Evolutionary conservation across 192 early-diverging fungal species (phyloP), one percentile per base, ranked within the genome.

Genomic region (Coemansia sp.): DNA sequence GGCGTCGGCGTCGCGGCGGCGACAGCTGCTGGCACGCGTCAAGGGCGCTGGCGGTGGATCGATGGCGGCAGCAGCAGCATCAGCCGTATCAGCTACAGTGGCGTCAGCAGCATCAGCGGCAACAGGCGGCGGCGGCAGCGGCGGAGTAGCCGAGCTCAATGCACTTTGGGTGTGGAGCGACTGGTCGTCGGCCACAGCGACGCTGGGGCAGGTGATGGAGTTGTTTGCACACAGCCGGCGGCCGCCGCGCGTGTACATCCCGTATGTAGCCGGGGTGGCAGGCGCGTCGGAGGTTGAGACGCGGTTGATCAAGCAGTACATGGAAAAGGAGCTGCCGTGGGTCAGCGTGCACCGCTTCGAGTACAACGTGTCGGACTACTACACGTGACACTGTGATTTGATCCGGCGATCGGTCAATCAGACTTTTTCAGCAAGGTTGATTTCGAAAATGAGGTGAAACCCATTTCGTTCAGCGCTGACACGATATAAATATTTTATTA

Each of bases 111-210:
- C 22, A 52, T 43, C 48, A 43, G 50, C 21, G 21, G 48, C 27
- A 44, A 44, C 19, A 62, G 59, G 24, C 61, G 64, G 30, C 65
- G 68, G 50, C 21, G 21, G 48, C 27, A 44, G 50, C 19, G 59
- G 24, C 61, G 64, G 30, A 61, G 68, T 43, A 3, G 68, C 68
- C 5, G 74, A 71, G 61, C 74, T 78, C 48, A 57, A 50, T 33
- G 52, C 68, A 7, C 65, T 78, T 39, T 78, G 74, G 74, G 42
- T 78, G 11, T 78, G 74, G 74, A 71, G 68, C 1, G 74, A 78
- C 47, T 78, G 74, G 74, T 56, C 74, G 21, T 71, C 74, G 3
- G 74, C 74, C 1, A 67, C 74, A 0, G 67, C 64, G 9, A 78
- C 74, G 13, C 64, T 78, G 39, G 55, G 61, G 54, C 67, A 59